Evolutionary conservation across 331 rosid genomes (phyloP).

Genomic region (Rosa hybrid): DNA sequence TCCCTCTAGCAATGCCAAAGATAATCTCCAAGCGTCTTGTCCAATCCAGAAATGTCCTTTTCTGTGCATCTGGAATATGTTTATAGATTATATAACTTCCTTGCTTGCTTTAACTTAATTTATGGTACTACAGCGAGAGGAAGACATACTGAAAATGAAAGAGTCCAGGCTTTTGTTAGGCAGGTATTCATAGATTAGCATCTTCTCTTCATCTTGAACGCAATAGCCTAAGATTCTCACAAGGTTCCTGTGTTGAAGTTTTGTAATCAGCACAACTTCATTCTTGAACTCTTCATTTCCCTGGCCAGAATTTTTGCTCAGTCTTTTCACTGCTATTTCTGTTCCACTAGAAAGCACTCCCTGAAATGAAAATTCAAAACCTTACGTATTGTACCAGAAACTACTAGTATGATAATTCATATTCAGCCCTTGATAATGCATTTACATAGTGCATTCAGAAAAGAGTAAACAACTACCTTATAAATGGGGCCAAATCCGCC

Average conservation of each 20-base stretch:
- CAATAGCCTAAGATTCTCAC: constrained; percentile 63
- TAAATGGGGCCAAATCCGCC: constrained; percentile 23
- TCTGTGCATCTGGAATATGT: constrained; percentile 38
- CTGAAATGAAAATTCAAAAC: constrained; percentile 32
- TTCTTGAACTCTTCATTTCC: constrained; percentile 61
- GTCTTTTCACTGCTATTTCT: constrained; percentile 60
- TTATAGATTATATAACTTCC: neutral
- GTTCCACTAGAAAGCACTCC: constrained; percentile 47
- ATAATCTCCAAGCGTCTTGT: constrained; percentile 50
- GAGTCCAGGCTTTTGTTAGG: no score
- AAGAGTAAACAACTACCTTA: no score
- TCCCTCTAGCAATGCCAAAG: constrained; percentile 55
- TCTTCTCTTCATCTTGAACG: constrained; percentile 50
- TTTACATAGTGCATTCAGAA: no score
- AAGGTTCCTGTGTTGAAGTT: constrained; percentile 68
- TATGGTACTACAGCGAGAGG: neutral
- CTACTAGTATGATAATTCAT: neutral
- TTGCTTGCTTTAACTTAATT: neutral
- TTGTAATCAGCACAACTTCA: constrained; percentile 50
- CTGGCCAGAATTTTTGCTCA: constrained; percentile 52
- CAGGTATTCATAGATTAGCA: constrained; percentile 51
- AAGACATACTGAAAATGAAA: constrained; percentile 38
- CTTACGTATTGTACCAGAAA: neutral
- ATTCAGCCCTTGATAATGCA: no score
- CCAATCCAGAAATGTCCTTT: constrained; percentile 40